These are phyloP conservation scores for Carex scoparia DNA, from an alignment of 176 grass and related monocot genomes.

Conservation along the genomic window DNA sequence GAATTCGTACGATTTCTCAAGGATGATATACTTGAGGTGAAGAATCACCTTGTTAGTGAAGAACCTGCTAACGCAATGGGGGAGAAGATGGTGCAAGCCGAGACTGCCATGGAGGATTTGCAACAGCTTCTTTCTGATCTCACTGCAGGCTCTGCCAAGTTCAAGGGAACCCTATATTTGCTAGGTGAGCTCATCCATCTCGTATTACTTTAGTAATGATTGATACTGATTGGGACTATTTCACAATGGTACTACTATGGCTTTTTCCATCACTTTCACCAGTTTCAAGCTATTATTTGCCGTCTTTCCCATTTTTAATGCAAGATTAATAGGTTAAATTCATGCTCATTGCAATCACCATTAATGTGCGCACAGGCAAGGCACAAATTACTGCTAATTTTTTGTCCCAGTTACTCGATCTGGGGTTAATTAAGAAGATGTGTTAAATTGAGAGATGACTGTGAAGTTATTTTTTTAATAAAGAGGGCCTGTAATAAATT, in stretches of 20 bases:
- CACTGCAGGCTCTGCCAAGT: conserved; percentile 52
- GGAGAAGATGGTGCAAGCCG: conserved; percentile 48
- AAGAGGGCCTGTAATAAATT: not conserved
- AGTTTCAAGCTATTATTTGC: not conserved
- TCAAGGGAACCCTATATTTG: conserved; percentile 49
- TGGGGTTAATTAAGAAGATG: not conserved
- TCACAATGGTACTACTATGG: not conserved
- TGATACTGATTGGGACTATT: not conserved
- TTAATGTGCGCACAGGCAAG: not conserved
- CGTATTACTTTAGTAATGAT: conserved; percentile 22
- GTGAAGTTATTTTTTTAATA: not conserved
- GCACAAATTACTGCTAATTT: not conserved
- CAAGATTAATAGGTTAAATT: not conserved
- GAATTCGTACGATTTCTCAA: conserved; percentile 54
- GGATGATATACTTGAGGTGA: conserved; percentile 50
- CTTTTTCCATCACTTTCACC: not conserved
- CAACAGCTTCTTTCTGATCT: conserved; percentile 71
- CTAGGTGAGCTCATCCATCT: conserved; percentile 19
- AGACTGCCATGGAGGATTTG: conserved; percentile 51
- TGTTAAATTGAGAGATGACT: not conserved
- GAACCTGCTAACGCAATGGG: conserved; percentile 39
- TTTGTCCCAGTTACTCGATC: too few relatives aligned
- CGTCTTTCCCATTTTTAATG: not conserved
- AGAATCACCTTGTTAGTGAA: conserved; percentile 33
- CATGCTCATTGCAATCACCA: not conserved